Evolutionary conservation across 2,329 filamentous ascomycete genomes (phyloP).

Genomic region (Dendrostoma leiphaemia): DNA sequence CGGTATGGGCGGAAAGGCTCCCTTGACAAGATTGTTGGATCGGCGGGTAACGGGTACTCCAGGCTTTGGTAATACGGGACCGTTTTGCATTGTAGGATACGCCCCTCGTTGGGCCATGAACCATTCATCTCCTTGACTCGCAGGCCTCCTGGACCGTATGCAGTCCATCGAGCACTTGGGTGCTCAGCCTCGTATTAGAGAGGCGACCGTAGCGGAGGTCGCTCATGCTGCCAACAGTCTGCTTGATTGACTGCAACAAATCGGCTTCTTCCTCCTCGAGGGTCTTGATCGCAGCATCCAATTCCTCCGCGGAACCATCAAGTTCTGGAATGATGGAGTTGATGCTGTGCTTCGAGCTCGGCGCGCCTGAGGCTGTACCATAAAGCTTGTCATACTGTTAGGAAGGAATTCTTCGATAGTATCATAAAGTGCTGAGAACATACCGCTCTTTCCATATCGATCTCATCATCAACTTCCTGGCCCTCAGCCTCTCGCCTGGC

Average conservation of each 20-base stretch:
- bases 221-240: constrained; percentile 71
- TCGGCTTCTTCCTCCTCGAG: constrained; percentile 63
- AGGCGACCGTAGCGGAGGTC: constrained; percentile 80
- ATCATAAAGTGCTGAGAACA: constrained; percentile 23
- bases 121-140: constrained; percentile 40
- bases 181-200: constrained; percentile 58
- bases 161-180: constrained; percentile 68
- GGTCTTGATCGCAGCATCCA: constrained; percentile 66
- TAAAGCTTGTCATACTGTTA: constrained; percentile 18
- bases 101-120: not conserved
- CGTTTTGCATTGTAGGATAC: constrained; percentile 2
- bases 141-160: constrained; percentile 63
- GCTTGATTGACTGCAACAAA: constrained; percentile 60
- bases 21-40: constrained; percentile 2
- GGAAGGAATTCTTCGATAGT: not conserved
- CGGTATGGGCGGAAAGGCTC: not conserved
- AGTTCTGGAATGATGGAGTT: constrained; percentile 67
- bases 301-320: constrained; percentile 60
- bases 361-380: constrained; percentile 58
- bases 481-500: constrained; percentile 50
- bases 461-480: constrained; percentile 60
- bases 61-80: not conserved
- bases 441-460: constrained; percentile 61
- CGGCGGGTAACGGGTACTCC: not conserved
- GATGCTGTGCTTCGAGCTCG: constrained; percentile 57